Conservation (phyloP, 306 rosid species). For the Cyclanthera cordifolia region DNA sequence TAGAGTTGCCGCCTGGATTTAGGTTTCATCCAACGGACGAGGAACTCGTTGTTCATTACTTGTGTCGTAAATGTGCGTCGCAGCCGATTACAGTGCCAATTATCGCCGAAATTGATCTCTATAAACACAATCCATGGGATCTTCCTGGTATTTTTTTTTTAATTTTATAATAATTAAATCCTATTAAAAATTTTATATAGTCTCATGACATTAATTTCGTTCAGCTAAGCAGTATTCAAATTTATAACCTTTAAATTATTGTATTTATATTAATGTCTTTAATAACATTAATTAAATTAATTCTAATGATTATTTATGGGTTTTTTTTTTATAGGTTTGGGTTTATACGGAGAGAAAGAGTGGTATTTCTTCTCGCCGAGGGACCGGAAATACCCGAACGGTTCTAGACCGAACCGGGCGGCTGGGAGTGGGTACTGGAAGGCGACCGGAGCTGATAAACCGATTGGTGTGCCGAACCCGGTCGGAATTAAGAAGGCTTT, state of each 20-base stretch:
- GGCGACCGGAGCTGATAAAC: conserved; percentile 96
- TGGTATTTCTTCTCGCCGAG: conserved; percentile 91
- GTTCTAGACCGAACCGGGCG: conserved; percentile 92
- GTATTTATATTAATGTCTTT: too few relatives aligned
- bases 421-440: conserved; percentile 96
- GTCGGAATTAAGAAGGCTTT: conserved; percentile 87
- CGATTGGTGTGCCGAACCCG: conserved; percentile 71
- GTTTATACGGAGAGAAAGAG: conserved; percentile 75
- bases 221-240: too few relatives aligned
- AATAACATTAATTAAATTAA: too few relatives aligned
- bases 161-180: too few relatives aligned
- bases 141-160: conserved; percentile 48
- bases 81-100: conserved; percentile 67
- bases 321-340: too few relatives aligned
- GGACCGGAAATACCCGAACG: conserved; percentile 87
- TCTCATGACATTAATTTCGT: too few relatives aligned
- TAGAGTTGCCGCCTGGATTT: conserved; percentile 82
- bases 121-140: conserved; percentile 80
- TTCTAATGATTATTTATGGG: too few relatives aligned
- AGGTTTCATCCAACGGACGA: conserved; percentile 95
- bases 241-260: too few relatives aligned
- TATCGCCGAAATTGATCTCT: conserved; percentile 78
- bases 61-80: conserved; percentile 71
- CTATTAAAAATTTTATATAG: too few relatives aligned
- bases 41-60: conserved; percentile 82